phyloP scores from a whole-genome alignment of 2,329 filamentous ascomycete genomes.

The Chaetomium globosum region DNA sequence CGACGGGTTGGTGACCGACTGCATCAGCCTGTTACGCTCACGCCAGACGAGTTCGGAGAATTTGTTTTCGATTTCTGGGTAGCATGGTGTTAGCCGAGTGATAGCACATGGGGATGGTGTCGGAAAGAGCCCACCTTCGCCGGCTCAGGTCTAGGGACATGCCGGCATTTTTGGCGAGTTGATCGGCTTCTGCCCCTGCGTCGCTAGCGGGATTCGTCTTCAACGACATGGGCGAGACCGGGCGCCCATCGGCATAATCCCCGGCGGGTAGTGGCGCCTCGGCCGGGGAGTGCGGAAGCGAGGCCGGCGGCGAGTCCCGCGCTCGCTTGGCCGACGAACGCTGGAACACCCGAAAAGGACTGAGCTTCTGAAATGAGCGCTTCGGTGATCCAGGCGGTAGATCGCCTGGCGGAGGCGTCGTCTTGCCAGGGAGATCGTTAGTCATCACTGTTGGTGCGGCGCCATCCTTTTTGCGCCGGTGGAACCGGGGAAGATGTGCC shows the following conservation, averaged over 20 bases:
- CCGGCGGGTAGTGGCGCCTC: conserved; percentile 21
- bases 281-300: conserved; percentile 36
- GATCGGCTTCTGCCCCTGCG: conserved; percentile 9
- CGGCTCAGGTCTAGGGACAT: conserved; percentile 56
- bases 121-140: conserved; percentile 48
- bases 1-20: conserved; percentile 45
- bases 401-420: conserved; percentile 31
- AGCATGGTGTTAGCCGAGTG: conserved; percentile 10
- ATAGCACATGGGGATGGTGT: background rate
- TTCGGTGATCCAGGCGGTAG: conserved; percentile 26
- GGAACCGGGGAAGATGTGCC: conserved; percentile 41
- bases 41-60: conserved; percentile 58
- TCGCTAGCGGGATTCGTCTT: conserved; percentile 28
- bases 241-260: conserved; percentile 28
- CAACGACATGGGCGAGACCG: conserved; percentile 35
- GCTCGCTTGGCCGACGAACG: conserved; percentile 40
- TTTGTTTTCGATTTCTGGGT: conserved; percentile 52
- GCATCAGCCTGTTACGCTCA: conserved; percentile 53
- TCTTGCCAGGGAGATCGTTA: conserved; percentile 28
- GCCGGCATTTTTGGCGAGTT: conserved; percentile 44
- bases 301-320: conserved; percentile 39
- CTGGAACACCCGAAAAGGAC: conserved; percentile 40
- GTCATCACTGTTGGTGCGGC: conserved; percentile 35
- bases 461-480: conserved; percentile 39
- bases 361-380: conserved; percentile 33